A percentile compares a stretch with the other conserved stretches of the same genome.
phyloP scores from a whole-genome alignment of 768 basidiomycete genomes.

The Lactarius pseudohatsudake region DNA sequence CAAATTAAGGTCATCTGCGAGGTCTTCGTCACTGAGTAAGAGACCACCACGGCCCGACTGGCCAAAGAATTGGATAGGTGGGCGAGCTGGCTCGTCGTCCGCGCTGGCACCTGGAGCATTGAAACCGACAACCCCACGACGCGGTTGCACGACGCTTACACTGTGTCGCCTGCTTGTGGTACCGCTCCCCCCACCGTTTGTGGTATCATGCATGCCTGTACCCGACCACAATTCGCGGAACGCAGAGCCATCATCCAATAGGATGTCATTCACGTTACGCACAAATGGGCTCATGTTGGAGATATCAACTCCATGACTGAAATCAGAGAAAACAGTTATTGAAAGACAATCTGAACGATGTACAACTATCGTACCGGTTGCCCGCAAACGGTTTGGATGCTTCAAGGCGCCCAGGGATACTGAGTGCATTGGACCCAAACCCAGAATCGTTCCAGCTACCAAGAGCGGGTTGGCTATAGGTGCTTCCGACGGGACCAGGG shows the following conservation, averaged over 20 bases:
- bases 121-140: conserved; percentile 68
- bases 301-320: conserved; percentile 49
- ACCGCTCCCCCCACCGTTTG: conserved; percentile 69
- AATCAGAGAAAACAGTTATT: conserved; percentile 52
- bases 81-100: conserved; percentile 41
- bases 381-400: conserved; percentile 55
- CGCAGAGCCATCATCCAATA: conserved; percentile 70
- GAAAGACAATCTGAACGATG: conserved; percentile 54
- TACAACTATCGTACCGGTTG: conserved; percentile 65
- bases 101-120: conserved; percentile 53
- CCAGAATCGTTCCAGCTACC: conserved; percentile 61
- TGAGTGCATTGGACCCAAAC: conserved; percentile 54
- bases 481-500: conserved; percentile 53
- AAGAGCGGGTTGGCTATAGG: conserved; percentile 40
- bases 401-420: conserved; percentile 55
- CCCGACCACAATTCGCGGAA: conserved; percentile 76
- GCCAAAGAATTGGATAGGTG: conserved; percentile 38
- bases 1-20: conserved; percentile 66
- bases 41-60: conserved; percentile 53
- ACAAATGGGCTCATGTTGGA: conserved; percentile 86
- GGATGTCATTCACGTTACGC: conserved; percentile 77
- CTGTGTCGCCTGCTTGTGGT: conserved; percentile 82
- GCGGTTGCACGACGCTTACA: conserved; percentile 78
- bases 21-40: conserved; percentile 76
- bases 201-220: conserved; percentile 61